phyloP scores from a whole-genome alignment of 1,139 yeast species.

The Blastobotrys buckinghamii region DNA sequence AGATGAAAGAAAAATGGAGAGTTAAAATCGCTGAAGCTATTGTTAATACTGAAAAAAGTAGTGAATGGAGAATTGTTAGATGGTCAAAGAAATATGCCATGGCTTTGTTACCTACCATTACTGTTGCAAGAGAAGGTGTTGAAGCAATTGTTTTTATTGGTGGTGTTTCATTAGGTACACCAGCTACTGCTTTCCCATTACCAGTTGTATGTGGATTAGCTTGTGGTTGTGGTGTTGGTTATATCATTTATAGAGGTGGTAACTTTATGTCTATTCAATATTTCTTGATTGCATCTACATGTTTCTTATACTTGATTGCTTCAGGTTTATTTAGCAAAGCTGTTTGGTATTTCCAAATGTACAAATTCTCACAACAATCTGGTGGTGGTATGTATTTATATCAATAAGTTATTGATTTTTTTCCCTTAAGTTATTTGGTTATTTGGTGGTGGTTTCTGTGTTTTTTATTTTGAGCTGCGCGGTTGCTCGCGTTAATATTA shows the following conservation, averaged over 20 bases:
- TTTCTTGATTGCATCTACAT: slow-evolving; percentile 76
- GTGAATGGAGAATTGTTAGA: slow-evolving; percentile 21
- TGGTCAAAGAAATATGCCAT: slow-evolving; percentile 57
- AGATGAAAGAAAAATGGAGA: slow-evolving; percentile 90
- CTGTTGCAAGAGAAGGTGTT: slow-evolving; percentile 79
- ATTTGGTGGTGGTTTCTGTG: no score
- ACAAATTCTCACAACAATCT: slow-evolving; percentile 56
- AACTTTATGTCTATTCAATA: slow-evolving; percentile 70
- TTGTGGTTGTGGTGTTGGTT: slow-evolving; percentile 64
- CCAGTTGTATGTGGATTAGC: slow-evolving; percentile 70
- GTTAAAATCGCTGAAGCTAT: slow-evolving; percentile 77
- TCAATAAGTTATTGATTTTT: no score
- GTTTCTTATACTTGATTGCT: slow-evolving; percentile 78
- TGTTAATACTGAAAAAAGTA: slow-evolving; percentile 36
- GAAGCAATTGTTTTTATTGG: slow-evolving; percentile 87
- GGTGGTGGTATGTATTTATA: slow-evolving; percentile 46
- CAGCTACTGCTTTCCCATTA: slow-evolving; percentile 73
- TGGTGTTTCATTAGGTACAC: slow-evolving; percentile 74
- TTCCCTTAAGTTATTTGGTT: no score
- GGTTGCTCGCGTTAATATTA: no score
- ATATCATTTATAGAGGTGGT: slow-evolving; percentile 68
- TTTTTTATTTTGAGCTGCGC: no score
- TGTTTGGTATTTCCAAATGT: slow-evolving; percentile 82
- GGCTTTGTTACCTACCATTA: slow-evolving; percentile 71
- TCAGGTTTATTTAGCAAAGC: slow-evolving; percentile 90